Evolutionary conservation across 148 eudicot species (phyloP), one percentile per base, ranked within the genome.

Genomic region (Nepenthes mirabilis): DNA sequence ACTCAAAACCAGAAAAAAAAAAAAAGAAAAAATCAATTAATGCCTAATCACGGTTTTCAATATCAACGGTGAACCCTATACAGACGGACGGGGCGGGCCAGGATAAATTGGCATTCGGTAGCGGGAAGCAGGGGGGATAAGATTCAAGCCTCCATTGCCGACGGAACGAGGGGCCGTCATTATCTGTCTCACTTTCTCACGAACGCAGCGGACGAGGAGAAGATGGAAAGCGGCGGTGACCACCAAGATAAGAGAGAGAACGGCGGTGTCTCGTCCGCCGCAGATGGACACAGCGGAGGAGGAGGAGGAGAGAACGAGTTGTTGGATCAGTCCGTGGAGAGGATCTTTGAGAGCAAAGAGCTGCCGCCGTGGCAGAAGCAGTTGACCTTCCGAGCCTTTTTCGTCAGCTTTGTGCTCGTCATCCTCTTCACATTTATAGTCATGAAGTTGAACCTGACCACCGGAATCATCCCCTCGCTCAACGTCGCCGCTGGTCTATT

Each of bases 381-480:
- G 65, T 64, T 85, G 7, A 85, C 91, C 0, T 10, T 79, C 0
- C 59, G 91, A 51, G 84, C 84, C 0, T 75, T 82, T 23, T 61
- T 53, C 2, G 91, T 79, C 47, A 75, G 82, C 67, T 66, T 75
- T 6, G 14, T 82, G 1, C 66, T 85, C 36, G 66, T 71, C 1
- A 43, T 79, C 14, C 14, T 85, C 49, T 85, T 85, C 72, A 70
- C 87, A 2, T 79, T 85, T 57, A 80, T 82, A 1, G 87, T 77
- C 14, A 79, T 82, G 83, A 82, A 85, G 74, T 75, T 85, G 9
- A 85, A 82, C 34, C 68, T 85, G 13, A 85, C 91, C n/a, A 75
- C 87, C 10, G 91, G 91, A 13, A 68, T 85, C 10, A 78, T 85
- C 4, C 91, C 91, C 4, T 82, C 91, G 1, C 83, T 85, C 40